A percentile compares a stretch with the other conserved stretches of the same genome.
Conservation (phyloP, 2,329 filamentous ascomycete genomes). For the Arthroderma sp. region DNA sequence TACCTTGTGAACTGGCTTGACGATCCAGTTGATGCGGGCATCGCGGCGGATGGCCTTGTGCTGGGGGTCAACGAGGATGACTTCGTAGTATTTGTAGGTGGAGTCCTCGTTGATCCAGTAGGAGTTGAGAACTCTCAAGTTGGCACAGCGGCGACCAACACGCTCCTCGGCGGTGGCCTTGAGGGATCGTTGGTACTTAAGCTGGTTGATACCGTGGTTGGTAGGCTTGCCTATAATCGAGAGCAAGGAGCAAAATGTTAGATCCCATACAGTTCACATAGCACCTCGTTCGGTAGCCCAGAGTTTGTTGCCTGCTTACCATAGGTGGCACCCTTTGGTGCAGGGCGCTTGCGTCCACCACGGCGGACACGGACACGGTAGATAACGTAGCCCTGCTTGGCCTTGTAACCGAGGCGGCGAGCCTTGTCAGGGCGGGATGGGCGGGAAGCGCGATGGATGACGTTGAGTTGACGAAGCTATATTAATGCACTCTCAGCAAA, state of each 20-base stretch:
- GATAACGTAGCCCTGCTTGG: conserved; percentile 99
- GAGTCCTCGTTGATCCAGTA: conserved; percentile 99
- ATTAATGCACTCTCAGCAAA: conserved; percentile 99
- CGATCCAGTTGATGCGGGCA: conserved; percentile 99
- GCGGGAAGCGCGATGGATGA: conserved; percentile 96
- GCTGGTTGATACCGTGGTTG: conserved; percentile 99
- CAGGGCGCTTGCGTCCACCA: conserved; percentile 96
- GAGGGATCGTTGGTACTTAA: conserved; percentile 99
- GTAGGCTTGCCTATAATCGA: conserved; percentile 78
- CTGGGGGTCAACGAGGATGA: conserved; percentile 98
- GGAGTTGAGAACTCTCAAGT: conserved; percentile 98
- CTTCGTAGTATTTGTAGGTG: conserved; percentile 99
- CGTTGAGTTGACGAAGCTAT: conserved; percentile 99
- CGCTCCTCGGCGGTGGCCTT: conserved; percentile 97
- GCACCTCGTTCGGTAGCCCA: neutral
- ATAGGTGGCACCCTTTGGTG: conserved; percentile 95
- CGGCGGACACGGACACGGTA: conserved; percentile 97
- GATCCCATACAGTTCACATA: neutral
- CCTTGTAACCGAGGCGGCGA: conserved; percentile 99
- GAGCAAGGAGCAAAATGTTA: neutral
- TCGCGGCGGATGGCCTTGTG: conserved; percentile 99
- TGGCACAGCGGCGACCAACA: conserved; percentile 97
- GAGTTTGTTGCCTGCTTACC: conserved; percentile 46
- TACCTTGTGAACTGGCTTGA: conserved; percentile 94
- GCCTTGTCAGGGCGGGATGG: conserved; percentile 99